Evolutionary conservation across 1,139 yeast genomes (phyloP).

Genomic region (Kluyveromyces sp.): DNA sequence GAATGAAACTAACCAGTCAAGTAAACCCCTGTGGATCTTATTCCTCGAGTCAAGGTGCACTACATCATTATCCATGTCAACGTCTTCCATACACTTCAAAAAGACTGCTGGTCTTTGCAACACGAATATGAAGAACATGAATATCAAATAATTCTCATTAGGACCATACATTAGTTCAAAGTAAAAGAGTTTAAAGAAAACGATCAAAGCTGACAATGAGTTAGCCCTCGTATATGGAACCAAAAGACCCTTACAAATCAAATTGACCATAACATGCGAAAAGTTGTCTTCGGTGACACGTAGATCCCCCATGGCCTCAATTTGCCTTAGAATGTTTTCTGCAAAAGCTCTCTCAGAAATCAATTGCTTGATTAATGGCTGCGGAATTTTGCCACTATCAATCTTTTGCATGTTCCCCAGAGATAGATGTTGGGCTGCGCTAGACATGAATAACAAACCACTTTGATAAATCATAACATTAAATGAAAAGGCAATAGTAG

Average conservation of each 20-base stretch:
- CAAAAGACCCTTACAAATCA: slow-evolving; percentile 56
- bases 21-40: slow-evolving; percentile 41
- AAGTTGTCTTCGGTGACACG: slow-evolving; percentile 42
- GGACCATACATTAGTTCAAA: slow-evolving; percentile 14
- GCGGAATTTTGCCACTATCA: slow-evolving; percentile 4
- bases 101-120: slow-evolving; percentile 47
- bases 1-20: slow-evolving; percentile 43
- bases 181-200: slow-evolving; percentile 43
- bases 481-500: slow-evolving; percentile 34
- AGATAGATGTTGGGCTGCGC: slow-evolving; percentile 26
- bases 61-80: slow-evolving; percentile 37
- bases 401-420: slow-evolving; percentile 21
- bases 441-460: slow-evolving; percentile 38
- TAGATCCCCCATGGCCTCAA: slow-evolving; percentile 41
- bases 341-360: slow-evolving; percentile 32
- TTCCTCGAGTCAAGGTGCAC: slow-evolving; percentile 31
- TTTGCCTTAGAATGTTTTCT: slow-evolving; percentile 34
- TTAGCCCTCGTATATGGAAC: slow-evolving; percentile 53
- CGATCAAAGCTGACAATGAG: slow-evolving; percentile 46
- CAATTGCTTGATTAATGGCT: slow-evolving; percentile 7
- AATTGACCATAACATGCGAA: slow-evolving; percentile 46
- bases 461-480: slow-evolving; percentile 48
- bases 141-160: slow-evolving; percentile 32
- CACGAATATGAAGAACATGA: slow-evolving; percentile 48
- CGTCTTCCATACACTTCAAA: slow-evolving; percentile 37